Percentiles rank a stretch among this genome's conserved stretches.
phyloP scores from a whole-genome alignment of 495 filamentous ascomycete genomes.

The Amphirosellinia nigrospora region DNA sequence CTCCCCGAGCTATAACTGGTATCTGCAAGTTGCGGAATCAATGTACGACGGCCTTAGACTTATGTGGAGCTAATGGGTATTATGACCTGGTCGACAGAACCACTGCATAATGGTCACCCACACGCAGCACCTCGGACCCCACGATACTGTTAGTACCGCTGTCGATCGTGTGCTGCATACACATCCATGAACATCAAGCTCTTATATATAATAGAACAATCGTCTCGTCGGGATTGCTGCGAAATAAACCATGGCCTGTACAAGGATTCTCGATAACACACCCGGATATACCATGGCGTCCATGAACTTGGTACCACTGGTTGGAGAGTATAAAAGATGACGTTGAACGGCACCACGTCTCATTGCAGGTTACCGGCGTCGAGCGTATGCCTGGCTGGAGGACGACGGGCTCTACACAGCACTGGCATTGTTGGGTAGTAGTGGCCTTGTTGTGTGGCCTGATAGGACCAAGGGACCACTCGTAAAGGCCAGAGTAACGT shows the following conservation, averaged over 20 bases:
- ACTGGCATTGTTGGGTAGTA: constrained; percentile 25
- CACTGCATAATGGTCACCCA: constrained; percentile 41
- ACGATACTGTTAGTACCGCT: constrained; percentile 39
- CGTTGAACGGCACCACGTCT: constrained; percentile 22
- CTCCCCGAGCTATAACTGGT: constrained; percentile 33
- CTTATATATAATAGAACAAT: constrained; percentile 24
- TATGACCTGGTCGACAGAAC: constrained; percentile 40
- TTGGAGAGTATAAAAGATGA: constrained; percentile 1
- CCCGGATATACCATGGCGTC: constrained; percentile 8
- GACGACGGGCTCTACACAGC: constrained; percentile 8
- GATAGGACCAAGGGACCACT: constrained; percentile 24
- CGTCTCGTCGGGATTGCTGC: background rate
- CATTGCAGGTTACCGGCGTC: constrained; percentile 18
- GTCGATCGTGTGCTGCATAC: constrained; percentile 41
- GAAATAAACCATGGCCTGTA: background rate
- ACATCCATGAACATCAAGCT: constrained; percentile 36
- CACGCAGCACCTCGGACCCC: constrained; percentile 40
- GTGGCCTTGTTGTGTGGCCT: constrained; percentile 27
- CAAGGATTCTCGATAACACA: constrained; percentile 9
- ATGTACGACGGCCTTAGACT: constrained; percentile 41
- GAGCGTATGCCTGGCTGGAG: constrained; percentile 11
- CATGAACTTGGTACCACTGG: constrained; percentile 4
- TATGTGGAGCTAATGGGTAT: constrained; percentile 44
- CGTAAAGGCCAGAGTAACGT: constrained; percentile 25
- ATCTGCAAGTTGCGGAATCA: constrained; percentile 42